Evolutionary conservation across 345 rosid genomes (phyloP).

Genomic region (Mangifera indica): DNA sequence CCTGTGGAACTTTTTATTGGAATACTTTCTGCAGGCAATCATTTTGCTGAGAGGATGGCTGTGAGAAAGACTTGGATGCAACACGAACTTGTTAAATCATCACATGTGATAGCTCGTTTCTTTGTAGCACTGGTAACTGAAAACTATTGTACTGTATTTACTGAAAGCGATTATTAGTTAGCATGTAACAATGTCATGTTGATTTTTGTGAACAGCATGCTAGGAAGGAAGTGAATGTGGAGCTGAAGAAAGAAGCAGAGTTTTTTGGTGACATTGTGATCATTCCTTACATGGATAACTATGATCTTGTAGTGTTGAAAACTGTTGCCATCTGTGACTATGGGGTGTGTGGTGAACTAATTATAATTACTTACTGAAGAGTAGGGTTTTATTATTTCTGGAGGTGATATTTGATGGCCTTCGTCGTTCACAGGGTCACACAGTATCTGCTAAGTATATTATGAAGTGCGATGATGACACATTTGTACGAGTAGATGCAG

Average conservation of each 20-base stretch:
- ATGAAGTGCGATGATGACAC: constrained; percentile 98
- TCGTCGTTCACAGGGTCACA: constrained; percentile 51
- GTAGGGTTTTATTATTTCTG: neutral
- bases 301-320: constrained; percentile 90
- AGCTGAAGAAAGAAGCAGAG: constrained; percentile 91
- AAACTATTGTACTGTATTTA: neutral
- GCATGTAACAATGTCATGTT: constrained; percentile 2
- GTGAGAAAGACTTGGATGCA: constrained; percentile 97
- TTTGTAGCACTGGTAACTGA: constrained; percentile 80
- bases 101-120: constrained; percentile 86
- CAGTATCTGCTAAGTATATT: constrained; percentile 57
- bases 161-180: neutral
- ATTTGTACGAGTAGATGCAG: constrained; percentile 74
- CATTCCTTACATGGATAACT: constrained; percentile 92
- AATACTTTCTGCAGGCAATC: constrained; percentile 90
- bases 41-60: constrained; percentile 94
- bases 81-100: constrained; percentile 69
- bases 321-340: constrained; percentile 95
- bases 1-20: constrained; percentile 80
- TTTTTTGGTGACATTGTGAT: constrained; percentile 84
- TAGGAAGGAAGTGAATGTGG: constrained; percentile 91
- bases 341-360: constrained; percentile 58
- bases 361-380: constrained; percentile 8
- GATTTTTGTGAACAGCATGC: constrained; percentile 51
- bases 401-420: constrained; percentile 10